Evolutionary conservation across 2,329 filamentous ascomycete species (phyloP), one percentile per base, ranked within the genome.

Genomic region (Cladosporium sp.): DNA sequence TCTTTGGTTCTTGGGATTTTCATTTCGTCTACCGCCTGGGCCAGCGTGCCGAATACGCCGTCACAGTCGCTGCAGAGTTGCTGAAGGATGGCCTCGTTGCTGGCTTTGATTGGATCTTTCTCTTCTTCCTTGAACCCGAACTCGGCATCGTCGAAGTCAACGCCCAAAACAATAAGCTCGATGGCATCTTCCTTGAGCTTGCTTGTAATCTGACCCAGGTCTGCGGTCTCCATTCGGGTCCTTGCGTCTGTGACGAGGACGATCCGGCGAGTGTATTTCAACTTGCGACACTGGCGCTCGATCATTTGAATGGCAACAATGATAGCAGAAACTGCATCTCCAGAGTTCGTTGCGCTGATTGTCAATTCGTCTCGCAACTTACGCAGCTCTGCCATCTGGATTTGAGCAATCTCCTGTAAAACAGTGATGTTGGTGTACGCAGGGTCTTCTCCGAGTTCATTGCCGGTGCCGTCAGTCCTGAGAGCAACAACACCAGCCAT

Each of bases 71-170:
- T 85, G 3, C 86, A 85, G 8, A 98, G 82, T 2, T 80, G 76
- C 67, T 82, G 86, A 21, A 98, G 80, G 0, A 88, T 80, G 1
- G 77, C 76, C 76, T 99, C 95, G 71, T 96, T 97, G 56, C 84
- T 79, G n/a, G 79, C 80, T 83, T 98, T 98, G 60, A 78, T 76
- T 0, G 76, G 70, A 21, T 89, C 80, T 76, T 99, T 99, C 69
- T 91, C 86, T 76, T 97, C 93, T 79, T 98, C 94, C 76, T 96
- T 96, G 75, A 92, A 91, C 49, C 93, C 93, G 74, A 90, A 97
- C 2, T 96, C 93, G 1, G 87, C 76, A 76, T 97, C 93, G 75
- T 99, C 93, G 77, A 99, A 98, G 76, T 99, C 95, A 21, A 96
- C 87, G 16, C 95, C 95, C 63, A 98, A 79, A 13, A 98, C 81